Percentiles rank a stretch among this genome's conserved stretches.
Conservation (phyloP, 2,329 filamentous ascomycete species). For the Bipolaris victoriae region DNA sequence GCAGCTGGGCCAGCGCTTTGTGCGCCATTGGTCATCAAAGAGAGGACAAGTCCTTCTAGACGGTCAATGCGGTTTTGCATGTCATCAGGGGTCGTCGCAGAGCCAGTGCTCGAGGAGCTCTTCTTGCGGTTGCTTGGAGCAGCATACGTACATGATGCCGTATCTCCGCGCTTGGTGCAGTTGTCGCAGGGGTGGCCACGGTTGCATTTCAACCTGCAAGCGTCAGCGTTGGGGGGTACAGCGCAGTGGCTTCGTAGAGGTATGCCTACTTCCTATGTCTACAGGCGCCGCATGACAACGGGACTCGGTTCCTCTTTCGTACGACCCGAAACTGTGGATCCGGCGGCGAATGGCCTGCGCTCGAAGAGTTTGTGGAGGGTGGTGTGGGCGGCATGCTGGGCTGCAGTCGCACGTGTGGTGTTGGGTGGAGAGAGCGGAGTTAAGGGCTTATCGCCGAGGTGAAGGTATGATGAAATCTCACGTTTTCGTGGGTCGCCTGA, state of each 20-base stretch:
- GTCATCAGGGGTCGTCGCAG: constrained; percentile 77
- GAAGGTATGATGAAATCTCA: constrained; percentile 12
- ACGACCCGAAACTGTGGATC: constrained; percentile 87
- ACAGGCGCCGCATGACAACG: constrained; percentile 89
- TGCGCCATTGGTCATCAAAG: constrained; percentile 89
- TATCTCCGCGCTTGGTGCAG: constrained; percentile 86
- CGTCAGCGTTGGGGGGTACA: constrained; percentile 22
- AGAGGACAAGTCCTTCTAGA: constrained; percentile 88
- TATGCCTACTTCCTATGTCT: constrained; percentile 79
- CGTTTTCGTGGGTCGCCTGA: constrained; percentile 10
- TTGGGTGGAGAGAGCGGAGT: constrained; percentile 25
- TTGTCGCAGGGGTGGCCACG: constrained; percentile 91
- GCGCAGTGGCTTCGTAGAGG: neutral
- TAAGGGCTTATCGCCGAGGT: constrained; percentile 34
- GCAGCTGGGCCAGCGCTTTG: constrained; percentile 64
- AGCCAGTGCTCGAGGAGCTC: constrained; percentile 61
- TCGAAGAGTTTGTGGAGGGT: constrained; percentile 77
- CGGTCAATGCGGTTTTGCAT: constrained; percentile 99
- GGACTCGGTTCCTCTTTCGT: constrained; percentile 88
- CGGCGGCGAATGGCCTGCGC: constrained; percentile 78
- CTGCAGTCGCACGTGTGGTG: constrained; percentile 1
- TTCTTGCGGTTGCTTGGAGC: constrained; percentile 73
- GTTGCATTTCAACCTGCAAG: constrained; percentile 81
- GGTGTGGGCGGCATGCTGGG: constrained; percentile 73
- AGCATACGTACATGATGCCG: constrained; percentile 83